Conservation (phyloP, 176 grass and related monocot genomes). For the Cymbopogon citratus region DNA sequence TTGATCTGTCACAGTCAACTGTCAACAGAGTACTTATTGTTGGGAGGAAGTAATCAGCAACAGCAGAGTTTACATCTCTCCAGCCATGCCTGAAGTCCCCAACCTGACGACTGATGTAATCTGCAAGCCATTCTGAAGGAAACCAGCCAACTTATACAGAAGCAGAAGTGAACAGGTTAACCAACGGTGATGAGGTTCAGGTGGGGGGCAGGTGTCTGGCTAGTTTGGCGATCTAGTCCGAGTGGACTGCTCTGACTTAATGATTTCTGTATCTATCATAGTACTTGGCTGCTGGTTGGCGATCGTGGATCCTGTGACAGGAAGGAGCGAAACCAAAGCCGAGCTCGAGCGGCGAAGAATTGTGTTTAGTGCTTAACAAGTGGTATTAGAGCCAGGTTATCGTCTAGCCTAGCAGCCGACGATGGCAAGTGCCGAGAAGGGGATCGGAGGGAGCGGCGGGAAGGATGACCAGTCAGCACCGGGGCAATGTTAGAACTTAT, state of each 20-base stretch:
- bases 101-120: not conserved
- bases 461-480: too few relatives aligned
- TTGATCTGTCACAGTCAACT: not conserved
- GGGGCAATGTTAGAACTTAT: too few relatives aligned
- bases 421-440: too few relatives aligned
- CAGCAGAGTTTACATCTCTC: not conserved
- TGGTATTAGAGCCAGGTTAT: too few relatives aligned
- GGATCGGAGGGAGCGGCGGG: too few relatives aligned
- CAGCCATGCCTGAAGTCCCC: not conserved
- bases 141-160: not conserved
- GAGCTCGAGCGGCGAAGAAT: too few relatives aligned
- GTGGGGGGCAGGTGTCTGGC: not conserved
- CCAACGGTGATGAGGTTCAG: not conserved
- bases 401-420: too few relatives aligned
- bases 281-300: too few relatives aligned
- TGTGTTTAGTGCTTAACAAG: too few relatives aligned
- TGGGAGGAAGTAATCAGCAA: not conserved
- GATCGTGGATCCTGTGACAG: too few relatives aligned
- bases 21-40: not conserved
- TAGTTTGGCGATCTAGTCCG: not conserved
- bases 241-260: not conserved
- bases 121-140: not conserved
- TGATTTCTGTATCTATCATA: too few relatives aligned
- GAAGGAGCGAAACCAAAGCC: too few relatives aligned
- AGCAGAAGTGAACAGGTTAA: not conserved